These are phyloP conservation scores for Ophiostoma sp. DNA, from an alignment of 2,329 filamentous ascomycete genomes.

Conservation along the genomic window DNA sequence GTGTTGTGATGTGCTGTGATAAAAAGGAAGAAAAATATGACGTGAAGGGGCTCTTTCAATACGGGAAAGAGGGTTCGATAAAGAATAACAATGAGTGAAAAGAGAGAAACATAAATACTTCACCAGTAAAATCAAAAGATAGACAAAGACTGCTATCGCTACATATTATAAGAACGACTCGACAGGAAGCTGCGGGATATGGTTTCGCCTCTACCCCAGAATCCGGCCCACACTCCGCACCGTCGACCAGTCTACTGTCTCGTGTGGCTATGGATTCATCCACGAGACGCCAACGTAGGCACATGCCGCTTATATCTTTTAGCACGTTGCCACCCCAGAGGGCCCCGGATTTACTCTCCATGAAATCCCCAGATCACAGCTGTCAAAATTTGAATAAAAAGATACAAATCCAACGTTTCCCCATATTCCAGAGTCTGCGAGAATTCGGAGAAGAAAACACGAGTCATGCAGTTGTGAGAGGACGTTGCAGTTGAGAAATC, in stretches of 20 bases:
- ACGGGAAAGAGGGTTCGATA: not conserved
- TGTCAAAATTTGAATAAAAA: not conserved
- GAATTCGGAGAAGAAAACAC: not conserved
- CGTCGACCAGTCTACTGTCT: not conserved
- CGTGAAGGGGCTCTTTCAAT: not conserved
- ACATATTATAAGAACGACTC: not conserved
- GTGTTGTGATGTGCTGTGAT: not conserved
- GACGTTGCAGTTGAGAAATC: not conserved
- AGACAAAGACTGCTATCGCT: not conserved
- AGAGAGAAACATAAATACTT: not conserved
- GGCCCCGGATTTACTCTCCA: not conserved
- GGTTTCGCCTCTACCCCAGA: not conserved
- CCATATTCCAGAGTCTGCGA: not conserved
- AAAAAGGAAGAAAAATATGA: not conserved
- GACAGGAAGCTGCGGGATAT: not conserved
- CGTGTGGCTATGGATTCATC: not conserved
- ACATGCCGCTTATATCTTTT: not conserved
- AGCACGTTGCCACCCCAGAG: not conserved
- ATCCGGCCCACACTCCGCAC: not conserved
- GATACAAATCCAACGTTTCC: not conserved
- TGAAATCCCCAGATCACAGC: not conserved
- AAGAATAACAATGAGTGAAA: not conserved
- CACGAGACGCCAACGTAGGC: not conserved
- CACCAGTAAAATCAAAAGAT: no score
- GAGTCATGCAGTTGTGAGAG: not conserved